phyloP scores from a whole-genome alignment of 148 eudicot species.

The Chenopodium suecicum region DNA sequence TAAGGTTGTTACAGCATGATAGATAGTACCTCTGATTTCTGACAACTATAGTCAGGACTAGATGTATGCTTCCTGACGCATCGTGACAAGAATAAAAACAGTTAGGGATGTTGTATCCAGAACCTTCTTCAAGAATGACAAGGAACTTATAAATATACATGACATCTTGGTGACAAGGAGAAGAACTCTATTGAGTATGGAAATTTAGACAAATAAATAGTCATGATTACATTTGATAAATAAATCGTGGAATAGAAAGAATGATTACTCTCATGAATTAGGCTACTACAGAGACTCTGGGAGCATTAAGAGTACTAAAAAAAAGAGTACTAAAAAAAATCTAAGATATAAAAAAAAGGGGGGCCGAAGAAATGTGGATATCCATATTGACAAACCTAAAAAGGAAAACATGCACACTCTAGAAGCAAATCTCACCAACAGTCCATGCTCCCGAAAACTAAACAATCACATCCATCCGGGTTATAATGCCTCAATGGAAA shows the following conservation, averaged over 20 bases:
- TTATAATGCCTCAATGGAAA: conserved; percentile 28
- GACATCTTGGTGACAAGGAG: background rate
- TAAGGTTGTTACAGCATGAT: too few species aligned
- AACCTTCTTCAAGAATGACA: background rate
- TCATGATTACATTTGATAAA: conserved; percentile 24
- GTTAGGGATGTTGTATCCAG: too few species aligned
- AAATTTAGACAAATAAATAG: conserved; percentile 29
- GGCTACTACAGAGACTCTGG: conserved; percentile 20
- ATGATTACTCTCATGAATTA: conserved; percentile 31
- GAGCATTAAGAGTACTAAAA: conserved; percentile 24
- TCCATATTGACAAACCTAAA: conserved; percentile 37
- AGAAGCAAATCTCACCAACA: conserved; percentile 33
- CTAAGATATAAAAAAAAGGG: conserved; percentile 12
- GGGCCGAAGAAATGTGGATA: conserved; percentile 17
- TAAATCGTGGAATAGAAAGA: conserved; percentile 31
- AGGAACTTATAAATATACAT: too few species aligned
- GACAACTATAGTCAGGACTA: background rate
- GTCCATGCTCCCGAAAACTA: conserved; percentile 36
- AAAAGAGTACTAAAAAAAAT: conserved; percentile 8
- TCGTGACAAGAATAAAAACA: too few species aligned
- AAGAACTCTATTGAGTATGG: conserved; percentile 13
- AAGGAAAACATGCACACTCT: conserved; percentile 18
- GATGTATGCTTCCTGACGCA: background rate
- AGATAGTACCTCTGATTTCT: background rate
- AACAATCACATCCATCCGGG: background rate